Conservation (phyloP, 2,329 filamentous ascomycete genomes). For the Phialophora tarda region DNA sequence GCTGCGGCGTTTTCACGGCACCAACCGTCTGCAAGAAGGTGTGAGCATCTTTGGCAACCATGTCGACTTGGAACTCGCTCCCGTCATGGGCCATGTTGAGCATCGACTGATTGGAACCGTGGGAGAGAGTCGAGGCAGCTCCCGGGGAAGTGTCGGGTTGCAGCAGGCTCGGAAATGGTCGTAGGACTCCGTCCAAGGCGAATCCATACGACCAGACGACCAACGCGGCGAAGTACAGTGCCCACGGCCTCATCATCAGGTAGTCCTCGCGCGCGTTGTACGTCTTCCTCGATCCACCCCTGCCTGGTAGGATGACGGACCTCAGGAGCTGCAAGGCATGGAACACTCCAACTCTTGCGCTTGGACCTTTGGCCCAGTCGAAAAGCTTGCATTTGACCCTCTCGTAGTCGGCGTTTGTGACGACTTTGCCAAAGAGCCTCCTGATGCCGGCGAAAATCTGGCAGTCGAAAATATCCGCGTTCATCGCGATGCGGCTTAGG, state of each 20-base stretch:
- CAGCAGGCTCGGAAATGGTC: conserved; percentile 46
- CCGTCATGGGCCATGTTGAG: conserved; percentile 31
- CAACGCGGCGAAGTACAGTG: conserved; percentile 87
- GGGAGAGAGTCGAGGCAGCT: conserved; percentile 22
- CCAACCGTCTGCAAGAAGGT: conserved; percentile 75
- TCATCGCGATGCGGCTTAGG: conserved; percentile 95
- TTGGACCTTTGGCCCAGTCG: conserved; percentile 83
- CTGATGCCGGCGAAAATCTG: conserved; percentile 92
- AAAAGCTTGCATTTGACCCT: conserved; percentile 79
- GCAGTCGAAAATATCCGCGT: conserved; percentile 92
- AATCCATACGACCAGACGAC: conserved; percentile 95
- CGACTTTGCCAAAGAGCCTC: conserved; percentile 80
- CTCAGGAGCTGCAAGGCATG: conserved; percentile 88
- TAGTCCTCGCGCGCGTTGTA: conserved; percentile 89
- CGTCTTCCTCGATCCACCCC: conserved; percentile 47
- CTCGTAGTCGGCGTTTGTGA: conserved; percentile 79
- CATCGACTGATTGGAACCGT: conserved; percentile 31
- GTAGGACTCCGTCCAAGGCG: conserved; percentile 79
- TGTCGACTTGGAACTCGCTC: conserved; percentile 49
- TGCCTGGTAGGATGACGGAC: conserved; percentile 60
- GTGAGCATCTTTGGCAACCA: conserved; percentile 77
- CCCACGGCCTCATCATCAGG: conserved; percentile 91
- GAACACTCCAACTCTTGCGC: conserved; percentile 85
- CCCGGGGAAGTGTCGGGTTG: conserved; percentile 28
- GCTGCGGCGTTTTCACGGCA: conserved; percentile 74